Base-by-base conservation (phyloP, 2,329 filamentous ascomycete genomes). In the Exophiala sideris region DNA sequence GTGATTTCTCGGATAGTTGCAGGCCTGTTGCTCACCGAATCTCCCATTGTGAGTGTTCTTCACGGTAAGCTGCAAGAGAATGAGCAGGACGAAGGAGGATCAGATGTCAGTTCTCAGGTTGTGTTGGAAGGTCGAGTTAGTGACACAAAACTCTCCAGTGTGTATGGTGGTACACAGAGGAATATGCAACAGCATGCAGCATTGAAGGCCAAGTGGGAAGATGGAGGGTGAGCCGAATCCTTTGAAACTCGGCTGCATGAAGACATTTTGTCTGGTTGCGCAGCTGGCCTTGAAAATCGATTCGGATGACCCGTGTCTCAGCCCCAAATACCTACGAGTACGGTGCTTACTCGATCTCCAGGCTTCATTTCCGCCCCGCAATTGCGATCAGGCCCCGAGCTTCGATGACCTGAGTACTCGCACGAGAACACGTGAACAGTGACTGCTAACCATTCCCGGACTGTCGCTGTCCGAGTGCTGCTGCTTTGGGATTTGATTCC, bases 31-130 rank as follows among this genome's bases (percentile, higher is more conserved):
- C 40, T 49, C 35, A 59, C 57, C 20, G 50, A 55, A n/a, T 59
- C 57, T 40, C 54, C 57, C 57, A 59, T 59, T 14, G 5, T 52
- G 11, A 45, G 14, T 41, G 3, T 20, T 10, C 7, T 20, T 41
- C 39, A 21, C 9, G 2, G 9, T 41, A 21, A 16, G 39, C 16
- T 14, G 21, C 12, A 12, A 32, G 41, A 4, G n/a, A 12, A 29
- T 32, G 12, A n/a, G 11, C 14, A 21, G 41, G 21, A 20, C 9
- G 11, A 20, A 9, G 8, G 41, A 9, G 8, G 41, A 32, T 29
- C n/a, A 11, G 41, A 44, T n/a, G 11, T 24, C 5, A 8, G 24
- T 5, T 29, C 2, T 29, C 24, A 29, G 24, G 24, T 29, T 8
- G 24, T 29, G 24, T 29, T 29, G 21, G 41, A 9, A 44, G 41